Percentiles rank a stretch among this genome's conserved stretches.
Evolutionary conservation across 495 filamentous ascomycete genomes (phyloP).

Genomic region (Aspergillus ellipticus): DNA sequence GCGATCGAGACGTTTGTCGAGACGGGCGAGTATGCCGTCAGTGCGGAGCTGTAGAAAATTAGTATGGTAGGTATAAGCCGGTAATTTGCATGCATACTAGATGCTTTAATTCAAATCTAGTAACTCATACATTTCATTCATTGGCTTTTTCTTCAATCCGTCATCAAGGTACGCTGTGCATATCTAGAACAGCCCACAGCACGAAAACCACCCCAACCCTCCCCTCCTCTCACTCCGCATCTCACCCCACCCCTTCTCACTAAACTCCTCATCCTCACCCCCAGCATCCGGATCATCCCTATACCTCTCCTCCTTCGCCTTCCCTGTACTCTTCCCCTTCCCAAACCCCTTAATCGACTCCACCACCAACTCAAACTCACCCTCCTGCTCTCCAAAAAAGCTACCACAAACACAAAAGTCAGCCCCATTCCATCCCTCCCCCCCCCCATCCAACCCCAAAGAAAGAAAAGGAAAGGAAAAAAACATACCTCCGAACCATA

Average conservation of each 20-base stretch:
- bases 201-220: neutral
- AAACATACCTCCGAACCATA: slow-evolving; percentile 71
- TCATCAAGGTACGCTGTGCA: neutral
- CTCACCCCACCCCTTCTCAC: neutral
- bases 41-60: neutral
- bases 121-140: neutral
- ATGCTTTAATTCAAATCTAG: too few species aligned
- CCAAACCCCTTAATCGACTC: slow-evolving; percentile 35
- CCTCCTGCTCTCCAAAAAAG: slow-evolving; percentile 74
- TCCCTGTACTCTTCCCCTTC: neutral
- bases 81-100: too few species aligned
- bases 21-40: neutral
- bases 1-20: neutral
- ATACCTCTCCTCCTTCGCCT: neutral
- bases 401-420: slow-evolving; percentile 35
- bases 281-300: neutral
- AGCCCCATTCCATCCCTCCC: neutral
- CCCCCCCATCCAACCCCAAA: neutral
- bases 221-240: neutral
- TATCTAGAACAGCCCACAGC: neutral
- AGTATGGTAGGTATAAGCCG: too few species aligned
- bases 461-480: neutral
- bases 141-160: neutral
- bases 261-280: neutral
- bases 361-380: slow-evolving; percentile 59